Conservation (phyloP, 345 rosid species). For the Microthlaspi erraticum region DNA sequence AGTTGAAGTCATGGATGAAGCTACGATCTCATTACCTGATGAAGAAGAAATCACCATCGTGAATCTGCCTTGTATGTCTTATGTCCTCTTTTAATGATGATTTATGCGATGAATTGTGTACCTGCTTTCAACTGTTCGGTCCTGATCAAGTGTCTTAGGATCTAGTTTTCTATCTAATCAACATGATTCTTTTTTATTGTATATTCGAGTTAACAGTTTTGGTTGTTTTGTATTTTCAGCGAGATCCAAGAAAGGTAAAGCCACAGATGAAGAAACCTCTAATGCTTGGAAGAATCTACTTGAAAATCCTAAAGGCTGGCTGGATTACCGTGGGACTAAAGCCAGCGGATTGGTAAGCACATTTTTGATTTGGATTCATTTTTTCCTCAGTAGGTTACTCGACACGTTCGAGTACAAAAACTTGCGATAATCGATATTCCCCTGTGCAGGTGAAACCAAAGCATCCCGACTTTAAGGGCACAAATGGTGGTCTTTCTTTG, state of each 20-base stretch:
- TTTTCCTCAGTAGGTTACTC: slow-evolving; percentile 6
- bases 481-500: slow-evolving; percentile 49
- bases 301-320: slow-evolving; percentile 70
- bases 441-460: slow-evolving; percentile 56
- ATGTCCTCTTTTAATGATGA: background rate
- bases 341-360: slow-evolving; percentile 57
- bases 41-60: slow-evolving; percentile 8
- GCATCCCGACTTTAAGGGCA: slow-evolving; percentile 77
- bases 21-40: slow-evolving; percentile 4
- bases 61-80: slow-evolving; percentile 27
- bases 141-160: background rate
- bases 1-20: slow-evolving; percentile 29
- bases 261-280: slow-evolving; percentile 28
- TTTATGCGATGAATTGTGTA: background rate
- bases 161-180: background rate
- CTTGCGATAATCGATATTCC: background rate
- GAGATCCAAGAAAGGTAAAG: slow-evolving; percentile 29
- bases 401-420: slow-evolving; percentile 8
- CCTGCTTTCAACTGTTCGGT: slow-evolving; percentile 17
- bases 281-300: slow-evolving; percentile 63
- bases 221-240: slow-evolving; percentile 9
- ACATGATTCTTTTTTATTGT: background rate
- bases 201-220: background rate
- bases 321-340: slow-evolving; percentile 65
- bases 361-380: slow-evolving; percentile 12